Base-by-base conservation (phyloP, 2,329 filamentous ascomycete species). In the Penicillium vulpinum region DNA sequence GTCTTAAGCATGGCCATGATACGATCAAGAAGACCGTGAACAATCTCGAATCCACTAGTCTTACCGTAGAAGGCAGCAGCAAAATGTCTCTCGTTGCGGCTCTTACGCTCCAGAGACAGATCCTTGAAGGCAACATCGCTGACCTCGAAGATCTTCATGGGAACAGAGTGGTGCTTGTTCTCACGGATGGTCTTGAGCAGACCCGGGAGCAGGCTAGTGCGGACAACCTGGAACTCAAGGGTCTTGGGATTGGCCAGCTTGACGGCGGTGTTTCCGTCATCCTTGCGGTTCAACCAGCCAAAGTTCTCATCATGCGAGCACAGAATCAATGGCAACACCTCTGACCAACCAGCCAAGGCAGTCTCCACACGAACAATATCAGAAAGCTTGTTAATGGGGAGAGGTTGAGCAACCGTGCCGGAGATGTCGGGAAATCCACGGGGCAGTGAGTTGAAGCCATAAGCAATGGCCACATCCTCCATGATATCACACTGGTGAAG, bases 261-360 rank as follows among this genome's bases (percentile, higher is more conserved):
- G 64, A 97, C 86, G 28, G 91, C 92, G 0, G 88, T 91, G 57
- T 83, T 88, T 62, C 91, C 91, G 68, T 96, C 90, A 65, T 97
- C 92, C 70, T 87, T 87, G 70, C 92, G 88, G 78, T 96, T 96
- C 50, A 99, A 81, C 89, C 91, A 97, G 58, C 83, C 88, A 74
- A 97, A 99, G 80, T 99, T 99, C 82, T 99, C 94, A 70, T 97
- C 93, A 75, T 97, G 92, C 44, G 91, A 96, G 82, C 94, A 99
- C 54, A 99, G 85, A 65, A 96, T 97, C 28, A 99, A 83, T 26
- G 94, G 93, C 85, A 99, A 88, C 54, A 96, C 93, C 79, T 99
- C 94, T 54, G 86, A 88, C 94, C 94, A 99, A 58, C 94, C 94
- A 6, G 93, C 89, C 86, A 96, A 94, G 53, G 92, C 93, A 49